Conservation (phyloP, 139 green algal species). For the Chlamydomonas eustigma region DNA sequence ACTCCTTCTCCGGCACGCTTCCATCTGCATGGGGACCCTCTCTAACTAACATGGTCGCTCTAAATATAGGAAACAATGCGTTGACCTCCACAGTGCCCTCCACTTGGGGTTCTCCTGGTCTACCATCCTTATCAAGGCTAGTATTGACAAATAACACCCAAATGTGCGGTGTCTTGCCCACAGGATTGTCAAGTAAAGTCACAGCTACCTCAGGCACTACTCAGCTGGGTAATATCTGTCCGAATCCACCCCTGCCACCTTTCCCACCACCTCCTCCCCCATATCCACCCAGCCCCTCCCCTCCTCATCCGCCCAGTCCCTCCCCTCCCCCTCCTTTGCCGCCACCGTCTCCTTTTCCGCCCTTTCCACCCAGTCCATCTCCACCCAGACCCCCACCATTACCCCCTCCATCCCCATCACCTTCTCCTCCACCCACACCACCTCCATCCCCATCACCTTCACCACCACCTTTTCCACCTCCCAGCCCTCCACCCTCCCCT, state of each 20-base stretch:
- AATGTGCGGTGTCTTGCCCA: neutral
- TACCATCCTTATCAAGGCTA: neutral
- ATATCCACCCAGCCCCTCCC: neutral
- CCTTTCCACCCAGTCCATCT: neutral
- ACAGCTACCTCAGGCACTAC: neutral
- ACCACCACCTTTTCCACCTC: neutral
- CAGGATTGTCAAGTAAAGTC: neutral
- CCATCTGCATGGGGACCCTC: neutral
- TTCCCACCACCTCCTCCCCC: neutral
- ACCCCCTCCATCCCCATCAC: neutral
- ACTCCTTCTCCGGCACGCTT: slow-evolving; percentile 5
- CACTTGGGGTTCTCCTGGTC: neutral
- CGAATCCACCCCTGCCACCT: neutral
- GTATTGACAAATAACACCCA: neutral
- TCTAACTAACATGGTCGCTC: neutral
- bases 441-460: no score
- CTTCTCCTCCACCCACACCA: neutral
- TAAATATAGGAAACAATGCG: slow-evolving; percentile 7
- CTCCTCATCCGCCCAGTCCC: neutral
- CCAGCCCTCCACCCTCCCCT: neutral
- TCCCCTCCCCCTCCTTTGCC: neutral
- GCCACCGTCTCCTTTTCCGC: neutral
- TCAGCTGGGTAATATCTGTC: neutral
- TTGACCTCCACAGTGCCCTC: neutral
- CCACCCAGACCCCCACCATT: neutral